Evolutionary conservation across 2,329 filamentous ascomycete genomes (phyloP), one percentile per base, ranked within the genome.

Genomic region (Botrytis cinerea): DNA sequence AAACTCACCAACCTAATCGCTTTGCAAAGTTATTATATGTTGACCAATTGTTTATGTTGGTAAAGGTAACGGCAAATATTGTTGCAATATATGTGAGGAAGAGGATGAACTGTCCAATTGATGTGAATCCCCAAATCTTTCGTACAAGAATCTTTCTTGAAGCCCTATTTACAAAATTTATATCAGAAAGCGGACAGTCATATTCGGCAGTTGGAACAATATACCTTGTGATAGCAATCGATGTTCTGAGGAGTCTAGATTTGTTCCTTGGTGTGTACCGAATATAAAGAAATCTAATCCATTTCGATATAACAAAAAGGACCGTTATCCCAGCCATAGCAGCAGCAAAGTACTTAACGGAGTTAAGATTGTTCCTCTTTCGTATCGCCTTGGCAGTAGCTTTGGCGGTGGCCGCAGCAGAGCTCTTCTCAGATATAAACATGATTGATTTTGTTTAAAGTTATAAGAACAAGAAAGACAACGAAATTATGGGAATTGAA

Each of bases 231-330:
- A 73, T 51, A 25, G 74, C 72, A 18, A 78, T 75, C 32, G 76
- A 73, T 25, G 43, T 61, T 61, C 70, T 77, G 60, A 78, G 74
- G 46, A 75, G 35, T 18, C 67, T 73, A 8, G 73, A 76, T 28
- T 74, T 70, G 38, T 54, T 38, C 64, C 64, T 77, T 12, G 74
- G 69, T 40, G 73, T 73, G 75, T 76, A 75, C 57, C 74, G 74
- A 67, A 73, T 75, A 35, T 78, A 77, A 4, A 77, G 35, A 51
- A 75, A 74, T 32, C 76, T 69, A 63, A 57, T 75, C 76, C 77
- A 78, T 61, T 78, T 75, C 32, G 77, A 75, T 3, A 77, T 60
- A 25, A 76, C 67, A 38, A 78, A 78, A 6, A 80, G 54, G 6
- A 74, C 51, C 20, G 78, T 76, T 18, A 80, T 67, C 2, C 74